A percentile compares a stretch with the other conserved stretches of the same genome.
Conservation (phyloP, 495 filamentous ascomycete species). For the Neurospora sublineolata region DNA sequence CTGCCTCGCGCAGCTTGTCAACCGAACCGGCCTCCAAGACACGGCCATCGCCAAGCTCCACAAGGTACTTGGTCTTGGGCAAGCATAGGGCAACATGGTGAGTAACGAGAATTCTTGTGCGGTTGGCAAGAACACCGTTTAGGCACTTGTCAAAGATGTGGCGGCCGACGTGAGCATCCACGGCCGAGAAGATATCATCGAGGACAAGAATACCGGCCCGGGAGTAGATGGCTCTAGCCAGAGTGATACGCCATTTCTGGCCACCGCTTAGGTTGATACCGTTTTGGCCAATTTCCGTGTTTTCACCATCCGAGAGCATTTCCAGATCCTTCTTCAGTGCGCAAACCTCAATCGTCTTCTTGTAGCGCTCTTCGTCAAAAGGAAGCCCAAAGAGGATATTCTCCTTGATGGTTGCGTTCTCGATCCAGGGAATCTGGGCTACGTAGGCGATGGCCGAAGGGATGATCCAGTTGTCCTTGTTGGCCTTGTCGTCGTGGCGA, state of each 20-base stretch:
- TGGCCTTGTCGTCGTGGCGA: conserved; percentile 46
- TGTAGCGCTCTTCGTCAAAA: conserved; percentile 51
- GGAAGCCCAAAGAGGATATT: conserved; percentile 70
- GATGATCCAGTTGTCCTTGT: conserved; percentile 57
- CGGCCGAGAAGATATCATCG: conserved; percentile 76
- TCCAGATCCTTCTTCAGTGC: conserved; percentile 63
- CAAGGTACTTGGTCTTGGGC: conserved; percentile 55
- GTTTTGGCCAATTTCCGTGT: conserved; percentile 71
- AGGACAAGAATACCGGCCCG: conserved; percentile 67
- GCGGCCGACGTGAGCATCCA: conserved; percentile 63
- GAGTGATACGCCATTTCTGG: conserved; percentile 70
- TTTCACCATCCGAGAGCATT: conserved; percentile 60
- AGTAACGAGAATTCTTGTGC: conserved; percentile 71
- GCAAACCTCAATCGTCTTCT: conserved; percentile 54
- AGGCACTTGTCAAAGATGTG: conserved; percentile 68
- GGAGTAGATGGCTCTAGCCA: conserved; percentile 71
- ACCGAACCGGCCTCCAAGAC: conserved; percentile 50
- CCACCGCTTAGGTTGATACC: conserved; percentile 79
- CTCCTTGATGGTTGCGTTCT: conserved; percentile 64
- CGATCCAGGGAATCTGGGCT: conserved; percentile 77
- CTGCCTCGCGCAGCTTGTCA: conserved; percentile 44
- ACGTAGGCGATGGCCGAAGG: conserved; percentile 62
- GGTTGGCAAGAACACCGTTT: conserved; percentile 52
- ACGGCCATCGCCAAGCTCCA: conserved; percentile 56
- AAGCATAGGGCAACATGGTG: conserved; percentile 69